Conservation (phyloP, 257 asterid species). For the Catharanthus roseus region DNA sequence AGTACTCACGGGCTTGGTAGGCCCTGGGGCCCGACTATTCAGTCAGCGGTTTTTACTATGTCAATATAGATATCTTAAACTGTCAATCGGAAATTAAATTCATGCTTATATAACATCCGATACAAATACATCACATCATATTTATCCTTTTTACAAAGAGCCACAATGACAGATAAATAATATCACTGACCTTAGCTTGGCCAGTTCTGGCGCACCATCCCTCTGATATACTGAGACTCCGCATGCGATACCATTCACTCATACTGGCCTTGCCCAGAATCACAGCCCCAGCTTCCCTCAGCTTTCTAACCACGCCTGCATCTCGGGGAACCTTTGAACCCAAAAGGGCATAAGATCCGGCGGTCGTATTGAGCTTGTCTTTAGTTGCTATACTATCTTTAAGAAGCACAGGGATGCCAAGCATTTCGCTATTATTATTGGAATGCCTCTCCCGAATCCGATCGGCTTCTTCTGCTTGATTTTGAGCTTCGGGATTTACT, state of each 20-base stretch:
- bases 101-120: too few species aligned
- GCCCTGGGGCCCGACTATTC: too few species aligned
- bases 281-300: slow-evolving; percentile 61
- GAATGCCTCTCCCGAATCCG: slow-evolving; percentile 16
- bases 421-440: slow-evolving; percentile 21
- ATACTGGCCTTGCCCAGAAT: slow-evolving; percentile 72
- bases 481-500: slow-evolving; percentile 53
- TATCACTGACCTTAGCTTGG: slow-evolving; percentile 62
- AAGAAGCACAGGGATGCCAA: slow-evolving; percentile 75
- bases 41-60: too few species aligned
- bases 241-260: slow-evolving; percentile 61
- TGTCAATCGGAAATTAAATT: too few species aligned
- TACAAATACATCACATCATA: too few species aligned
- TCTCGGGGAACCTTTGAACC: slow-evolving; percentile 50
- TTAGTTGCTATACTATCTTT: slow-evolving; percentile 59
- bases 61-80: too few species aligned
- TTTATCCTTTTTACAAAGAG: too few species aligned
- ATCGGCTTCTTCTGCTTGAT: slow-evolving; percentile 52
- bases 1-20: too few species aligned
- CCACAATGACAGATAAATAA: neutral
- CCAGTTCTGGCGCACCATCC: slow-evolving; percentile 82
- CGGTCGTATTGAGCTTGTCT: slow-evolving; percentile 59
- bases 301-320: slow-evolving; percentile 61
- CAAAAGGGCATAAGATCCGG: slow-evolving; percentile 63
- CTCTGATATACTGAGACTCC: slow-evolving; percentile 37